A percentile compares a stretch with the other conserved stretches of the same genome.
phyloP scores from a whole-genome alignment of 2,329 filamentous ascomycete genomes.

The Penicillium capsulatum region DNA sequence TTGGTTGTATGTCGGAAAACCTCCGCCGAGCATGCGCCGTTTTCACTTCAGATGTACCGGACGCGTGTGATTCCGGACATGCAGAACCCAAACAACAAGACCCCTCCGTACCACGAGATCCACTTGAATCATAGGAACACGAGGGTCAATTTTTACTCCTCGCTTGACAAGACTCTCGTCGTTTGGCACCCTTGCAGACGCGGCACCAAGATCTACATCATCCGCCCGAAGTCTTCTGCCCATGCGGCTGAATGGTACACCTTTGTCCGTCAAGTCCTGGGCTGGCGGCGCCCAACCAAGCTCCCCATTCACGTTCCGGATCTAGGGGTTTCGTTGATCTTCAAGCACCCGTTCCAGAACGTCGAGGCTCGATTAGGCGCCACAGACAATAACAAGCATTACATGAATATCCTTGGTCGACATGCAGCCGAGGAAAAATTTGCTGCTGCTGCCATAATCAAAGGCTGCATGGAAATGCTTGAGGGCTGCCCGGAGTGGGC shows the following conservation, averaged over 20 bases:
- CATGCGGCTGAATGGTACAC: constrained; percentile 67
- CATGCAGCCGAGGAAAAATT: constrained; percentile 48
- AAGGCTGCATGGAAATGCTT: constrained; percentile 57
- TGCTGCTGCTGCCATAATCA: constrained; percentile 54
- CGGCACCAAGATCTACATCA: constrained; percentile 58
- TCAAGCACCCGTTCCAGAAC: constrained; percentile 58
- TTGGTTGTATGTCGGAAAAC: constrained; percentile 59
- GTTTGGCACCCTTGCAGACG: constrained; percentile 54
- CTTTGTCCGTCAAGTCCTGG: constrained; percentile 58
- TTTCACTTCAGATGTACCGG: constrained; percentile 58
- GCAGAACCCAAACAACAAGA: constrained; percentile 51
- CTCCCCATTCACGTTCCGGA: constrained; percentile 62
- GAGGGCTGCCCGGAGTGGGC: constrained; percentile 55
- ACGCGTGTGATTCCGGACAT: constrained; percentile 60
- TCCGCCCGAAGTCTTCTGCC: constrained; percentile 58
- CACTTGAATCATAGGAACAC: constrained; percentile 51
- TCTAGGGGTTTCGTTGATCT: constrained; percentile 54
- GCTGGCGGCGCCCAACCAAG: constrained; percentile 53
- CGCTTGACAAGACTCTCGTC: constrained; percentile 63
- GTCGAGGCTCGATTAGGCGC: constrained; percentile 41
- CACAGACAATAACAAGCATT: constrained; percentile 43
- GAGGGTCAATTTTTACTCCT: constrained; percentile 60
- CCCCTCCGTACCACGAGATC: constrained; percentile 56
- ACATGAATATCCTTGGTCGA: constrained; percentile 40
- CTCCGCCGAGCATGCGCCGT: constrained; percentile 51